Evolutionary conservation across 2,329 filamentous ascomycete species (phyloP), one percentile per base, ranked within the genome.

Genomic region (Coleophoma eucalyptorum): DNA sequence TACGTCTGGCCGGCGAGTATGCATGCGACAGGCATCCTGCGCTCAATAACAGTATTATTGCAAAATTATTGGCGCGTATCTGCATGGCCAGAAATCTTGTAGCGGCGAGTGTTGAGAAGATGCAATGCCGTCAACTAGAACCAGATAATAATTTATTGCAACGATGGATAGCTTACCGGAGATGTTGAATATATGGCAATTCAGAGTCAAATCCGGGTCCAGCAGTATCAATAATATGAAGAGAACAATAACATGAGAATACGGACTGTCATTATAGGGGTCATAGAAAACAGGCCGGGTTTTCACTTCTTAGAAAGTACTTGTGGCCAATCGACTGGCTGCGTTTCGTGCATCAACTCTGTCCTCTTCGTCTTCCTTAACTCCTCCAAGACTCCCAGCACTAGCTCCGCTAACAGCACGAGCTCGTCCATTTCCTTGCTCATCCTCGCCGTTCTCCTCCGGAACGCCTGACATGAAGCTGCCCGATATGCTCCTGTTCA

Each of bases 281-380:
- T 26, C 45, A 18, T 11, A 38, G 20, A 20, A 5, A 38, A 21
- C n/a, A 19, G 45, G 16, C 26, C 32, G 20, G 21, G 11, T 21
- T 31, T 18, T 38, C 33, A 19, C 38, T 50, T 51, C 38, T 50
- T 49, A 97, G 69, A 97, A 97, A 16, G 93, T 97, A 75, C 92
- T 97, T 59, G 91, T 89, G 44, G 93, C 94, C 73, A 99, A 75
- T 65, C 94, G 82, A 71, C 90, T 96, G 34, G 94, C 94, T 48
- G 94, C 94, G 72, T 97, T 99, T 69, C 89, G 84, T 40, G 94
- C 94, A 78, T 99, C 94, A 53, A 99, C 84, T 49, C 92, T 81
- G 69, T 99, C 94, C 63, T 96, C 91, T 62, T 97, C 89, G 57
- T 91, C 93, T 64, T 93, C 89, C 54, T 79, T 76, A 45, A 88